Conservation (phyloP, 2,329 filamentous ascomycete species). For the Cryphonectria parasitica region DNA sequence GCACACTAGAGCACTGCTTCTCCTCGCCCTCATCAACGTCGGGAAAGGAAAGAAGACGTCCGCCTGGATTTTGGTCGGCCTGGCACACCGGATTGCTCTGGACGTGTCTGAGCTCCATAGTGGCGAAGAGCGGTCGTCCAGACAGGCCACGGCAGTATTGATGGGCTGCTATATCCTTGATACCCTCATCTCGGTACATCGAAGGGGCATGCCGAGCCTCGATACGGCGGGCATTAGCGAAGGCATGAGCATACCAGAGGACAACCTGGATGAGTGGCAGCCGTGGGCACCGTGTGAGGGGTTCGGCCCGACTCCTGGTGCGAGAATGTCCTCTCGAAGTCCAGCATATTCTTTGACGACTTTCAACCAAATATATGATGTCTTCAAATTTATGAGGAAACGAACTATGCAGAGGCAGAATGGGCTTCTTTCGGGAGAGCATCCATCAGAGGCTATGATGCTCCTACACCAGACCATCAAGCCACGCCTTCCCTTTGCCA, state of each 20-base stretch:
- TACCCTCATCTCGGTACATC: constrained; percentile 56
- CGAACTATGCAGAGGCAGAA: constrained; percentile 22
- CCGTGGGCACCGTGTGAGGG: constrained; percentile 63
- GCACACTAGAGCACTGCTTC: constrained; percentile 59
- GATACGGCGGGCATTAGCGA: constrained; percentile 50
- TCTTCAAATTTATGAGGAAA: constrained; percentile 42
- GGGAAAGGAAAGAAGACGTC: constrained; percentile 57
- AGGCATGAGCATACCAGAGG: constrained; percentile 57
- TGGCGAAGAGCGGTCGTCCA: constrained; percentile 23
- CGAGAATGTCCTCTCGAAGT: constrained; percentile 34
- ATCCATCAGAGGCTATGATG: constrained; percentile 19
- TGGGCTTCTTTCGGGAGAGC: constrained; percentile 13
- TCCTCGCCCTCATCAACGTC: constrained; percentile 67
- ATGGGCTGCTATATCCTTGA: constrained; percentile 68
- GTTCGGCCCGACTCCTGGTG: constrained; percentile 37
- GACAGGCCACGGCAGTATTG: constrained; percentile 37
- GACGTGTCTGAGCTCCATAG: constrained; percentile 32
- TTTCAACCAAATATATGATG: constrained; percentile 47
- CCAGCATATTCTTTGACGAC: constrained; percentile 44
- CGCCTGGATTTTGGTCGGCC: constrained; percentile 68
- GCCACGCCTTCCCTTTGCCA: constrained; percentile 32
- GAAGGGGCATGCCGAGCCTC: constrained; percentile 56
- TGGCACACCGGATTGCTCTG: constrained; percentile 60
- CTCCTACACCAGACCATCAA: constrained; percentile 32
- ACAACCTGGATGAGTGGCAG: constrained; percentile 75